These are phyloP conservation scores for Sugiyamaella grinbergsii DNA, from an alignment of 1,139 yeast genomes.

Conservation along the genomic window DNA sequence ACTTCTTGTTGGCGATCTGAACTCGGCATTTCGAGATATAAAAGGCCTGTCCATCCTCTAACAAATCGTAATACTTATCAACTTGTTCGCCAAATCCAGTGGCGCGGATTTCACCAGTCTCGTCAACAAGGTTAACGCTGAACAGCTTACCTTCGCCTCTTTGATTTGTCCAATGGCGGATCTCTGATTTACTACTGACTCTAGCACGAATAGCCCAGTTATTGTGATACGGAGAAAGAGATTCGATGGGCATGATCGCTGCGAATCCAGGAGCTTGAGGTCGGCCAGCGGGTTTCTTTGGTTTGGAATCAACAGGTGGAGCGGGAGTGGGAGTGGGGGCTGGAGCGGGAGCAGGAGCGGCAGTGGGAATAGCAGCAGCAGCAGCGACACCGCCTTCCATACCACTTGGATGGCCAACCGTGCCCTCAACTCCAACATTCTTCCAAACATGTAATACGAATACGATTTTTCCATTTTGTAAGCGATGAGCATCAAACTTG, in stretches of 20 bases:
- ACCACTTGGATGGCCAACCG: constrained; percentile 19
- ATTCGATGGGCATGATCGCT: constrained; percentile 70
- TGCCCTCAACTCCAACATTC: constrained; percentile 13
- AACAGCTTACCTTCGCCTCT: constrained; percentile 90
- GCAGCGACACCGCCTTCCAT: neutral
- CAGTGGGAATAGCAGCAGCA: neutral
- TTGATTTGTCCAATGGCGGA: constrained; percentile 84
- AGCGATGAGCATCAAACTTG: constrained; percentile 22
- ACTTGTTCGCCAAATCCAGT: constrained; percentile 92
- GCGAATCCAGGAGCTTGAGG: constrained; percentile 3
- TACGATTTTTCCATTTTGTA: constrained; percentile 9
- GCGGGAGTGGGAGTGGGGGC: too few species aligned
- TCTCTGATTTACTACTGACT: constrained; percentile 82
- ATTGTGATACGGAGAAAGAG: constrained; percentile 86
- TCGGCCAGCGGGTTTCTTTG: constrained; percentile 1
- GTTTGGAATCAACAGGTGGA: neutral
- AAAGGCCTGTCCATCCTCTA: constrained; percentile 90
- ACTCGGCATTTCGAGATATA: constrained; percentile 81
- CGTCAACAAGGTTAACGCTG: constrained; percentile 85
- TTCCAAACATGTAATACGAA: constrained; percentile 14
- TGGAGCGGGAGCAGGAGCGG: neutral
- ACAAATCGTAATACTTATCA: constrained; percentile 67
- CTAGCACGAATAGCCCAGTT: constrained; percentile 93
- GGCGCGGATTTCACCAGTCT: constrained; percentile 94
- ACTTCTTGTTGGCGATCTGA: constrained; percentile 81